These are phyloP conservation scores for Geopyxis carbonaria DNA, from an alignment of 495 filamentous ascomycete genomes.

Conservation along the genomic window DNA sequence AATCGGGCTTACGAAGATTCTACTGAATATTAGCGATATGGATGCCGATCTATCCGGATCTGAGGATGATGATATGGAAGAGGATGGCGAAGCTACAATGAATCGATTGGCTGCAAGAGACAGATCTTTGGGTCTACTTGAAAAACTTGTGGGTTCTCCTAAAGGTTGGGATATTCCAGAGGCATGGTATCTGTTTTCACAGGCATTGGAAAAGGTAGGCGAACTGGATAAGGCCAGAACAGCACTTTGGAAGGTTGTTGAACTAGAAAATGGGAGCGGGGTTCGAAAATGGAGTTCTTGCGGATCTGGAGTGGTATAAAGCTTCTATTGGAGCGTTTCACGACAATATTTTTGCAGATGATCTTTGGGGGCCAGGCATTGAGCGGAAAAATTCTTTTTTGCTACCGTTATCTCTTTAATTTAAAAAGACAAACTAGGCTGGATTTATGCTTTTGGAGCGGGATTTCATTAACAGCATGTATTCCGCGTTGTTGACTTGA, in stretches of 20 bases:
- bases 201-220: constrained; percentile 67
- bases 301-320: constrained; percentile 4
- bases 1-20: constrained; percentile 62
- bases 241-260: constrained; percentile 60
- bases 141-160: constrained; percentile 66
- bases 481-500: too few relatives aligned
- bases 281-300: constrained; percentile 28
- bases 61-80: constrained; percentile 1
- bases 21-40: constrained; percentile 33
- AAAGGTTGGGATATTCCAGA: constrained; percentile 83
- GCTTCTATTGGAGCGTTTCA: neutral
- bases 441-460: too few relatives aligned
- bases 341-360: too few relatives aligned
- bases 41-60: neutral
- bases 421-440: too few relatives aligned
- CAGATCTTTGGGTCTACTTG: constrained; percentile 66
- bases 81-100: constrained; percentile 24
- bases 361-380: too few relatives aligned
- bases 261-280: constrained; percentile 49
- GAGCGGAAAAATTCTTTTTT: too few relatives aligned
- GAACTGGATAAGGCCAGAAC: constrained; percentile 69
- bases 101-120: constrained; percentile 59
- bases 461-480: too few relatives aligned
- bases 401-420: too few relatives aligned
- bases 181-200: constrained; percentile 77